Evolutionary conservation across 768 basidiomycete species (phyloP), one percentile per base, ranked within the genome.

Genomic region (Phylloporus sp.): DNA sequence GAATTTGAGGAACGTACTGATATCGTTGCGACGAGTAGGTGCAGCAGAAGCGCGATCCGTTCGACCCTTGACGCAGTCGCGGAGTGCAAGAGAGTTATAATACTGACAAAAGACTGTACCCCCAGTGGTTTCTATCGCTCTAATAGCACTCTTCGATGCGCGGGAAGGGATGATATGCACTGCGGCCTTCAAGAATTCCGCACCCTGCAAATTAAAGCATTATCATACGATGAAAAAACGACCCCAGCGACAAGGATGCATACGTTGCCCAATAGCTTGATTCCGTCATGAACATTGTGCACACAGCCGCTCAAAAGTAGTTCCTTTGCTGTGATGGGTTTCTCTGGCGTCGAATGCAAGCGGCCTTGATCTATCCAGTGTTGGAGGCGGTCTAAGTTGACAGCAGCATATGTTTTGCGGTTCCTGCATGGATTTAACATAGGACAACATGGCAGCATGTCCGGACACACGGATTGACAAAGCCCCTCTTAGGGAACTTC

Each of bases 401-500:
- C 75, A 3, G 90, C 84, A 5, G 89, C 86, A 70, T 80, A 94
- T 6, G 70, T 79, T 62, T 83, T 86, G 40, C 72, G 76, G 51
- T 81, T 86, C 45, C 93, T 96, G 56, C 24, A 28, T 15, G n/a
- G 9, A n/a, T 40, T 52, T 13, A 44, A 36, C 9, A 26, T 33
- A 27, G 43, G 35, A 45, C 27, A 11, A 11, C 15, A 34, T 11
- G n/a, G 11, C 4, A 24, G 17, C 2, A 18, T 18, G 32, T 48
- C 22, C 41, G 17, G 21, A 77, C 89, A 59, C 57, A 96, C 95
- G 81, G 80, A 69, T 96, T 98, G 48, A 84, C 79, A 66, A 98
- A 98, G 37, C 96, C 96, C 38, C 81, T 78, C 73, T 99, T 99
- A 6, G 96, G 96, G 61, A 94, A 88, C 35, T 83, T 72, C 53